Base-by-base conservation (phyloP, 1,284 basidiomycete species). In the Ceratorhiza oryzae-sativae region DNA sequence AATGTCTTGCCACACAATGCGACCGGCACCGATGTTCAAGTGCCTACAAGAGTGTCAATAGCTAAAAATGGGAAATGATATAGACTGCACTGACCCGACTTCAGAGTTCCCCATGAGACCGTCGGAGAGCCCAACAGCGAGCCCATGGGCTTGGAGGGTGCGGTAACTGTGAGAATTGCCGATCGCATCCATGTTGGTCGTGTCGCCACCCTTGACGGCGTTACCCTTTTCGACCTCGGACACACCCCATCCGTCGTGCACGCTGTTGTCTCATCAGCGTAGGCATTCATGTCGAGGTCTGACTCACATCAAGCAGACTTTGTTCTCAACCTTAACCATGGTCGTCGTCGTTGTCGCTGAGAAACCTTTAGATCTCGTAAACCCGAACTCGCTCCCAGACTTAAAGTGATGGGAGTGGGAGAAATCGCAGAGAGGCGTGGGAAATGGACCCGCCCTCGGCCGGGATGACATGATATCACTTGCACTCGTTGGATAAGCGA, bases 101-200 rank as follows among this genome's bases (percentile, higher is more conserved):
- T 96, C 94, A 5, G 93, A 95, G 84, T 97, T 96, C 25, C 94
- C 94, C 94, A 97, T 97, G 59, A 97, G 86, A 0, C 94, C 94
- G 59, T 96, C 94, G 79, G 85, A 93, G 65, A 97, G 84, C 1
- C 94, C 94, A 18, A 96, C 94, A 3, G 94, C 90, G 18, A 92
- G 84, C 18, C 94, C 94, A 76, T 94, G 93, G 0, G 94, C 94
- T 23, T 86, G 83, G n/a, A 97, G 85, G 12, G 85, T 85, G 61
- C 90, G 87, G 77, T 87, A 86, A 75, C 87, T 86, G 80, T 94
- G 86, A n/a, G 90, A 85, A 78, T 91, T 86, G 12, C 88, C 87
- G 78, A 97, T 91, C 49, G 83, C 85, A 80, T 95, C 93, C 94
- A 96, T 97, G 83, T 91, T 88, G 13, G 87, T 90, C 71, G 94